These are phyloP conservation scores for Cladorrhinum samala DNA, from an alignment of 495 filamentous ascomycete species.

Conservation along the genomic window DNA sequence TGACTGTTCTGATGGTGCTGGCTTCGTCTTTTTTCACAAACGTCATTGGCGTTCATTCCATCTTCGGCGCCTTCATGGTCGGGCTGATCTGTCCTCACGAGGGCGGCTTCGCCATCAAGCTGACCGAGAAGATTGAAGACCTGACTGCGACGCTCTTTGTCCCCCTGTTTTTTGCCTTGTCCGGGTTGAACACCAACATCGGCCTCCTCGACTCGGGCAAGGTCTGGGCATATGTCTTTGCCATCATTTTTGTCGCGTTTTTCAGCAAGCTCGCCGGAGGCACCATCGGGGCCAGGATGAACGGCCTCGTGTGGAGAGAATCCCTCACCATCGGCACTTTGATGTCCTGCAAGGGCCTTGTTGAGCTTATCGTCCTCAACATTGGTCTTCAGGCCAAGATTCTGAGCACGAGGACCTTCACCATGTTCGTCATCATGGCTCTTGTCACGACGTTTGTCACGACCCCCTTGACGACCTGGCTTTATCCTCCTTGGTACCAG, in stretches of 20 bases:
- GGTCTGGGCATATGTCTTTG: slow-evolving; percentile 86
- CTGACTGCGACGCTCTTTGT: slow-evolving; percentile 74
- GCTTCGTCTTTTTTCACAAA: slow-evolving; percentile 79
- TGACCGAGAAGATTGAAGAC: slow-evolving; percentile 93
- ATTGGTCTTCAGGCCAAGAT: slow-evolving; percentile 89
- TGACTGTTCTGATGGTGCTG: slow-evolving; percentile 74
- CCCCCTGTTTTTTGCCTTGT: slow-evolving; percentile 88
- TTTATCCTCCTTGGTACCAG: slow-evolving; percentile 92
- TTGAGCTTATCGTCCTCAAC: slow-evolving; percentile 92
- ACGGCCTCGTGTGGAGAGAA: slow-evolving; percentile 83
- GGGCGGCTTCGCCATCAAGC: slow-evolving; percentile 82
- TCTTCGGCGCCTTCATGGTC: slow-evolving; percentile 79
- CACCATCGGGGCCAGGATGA: slow-evolving; percentile 64
- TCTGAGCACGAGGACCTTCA: slow-evolving; percentile 76
- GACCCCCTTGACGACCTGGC: slow-evolving; percentile 63
- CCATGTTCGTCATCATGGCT: slow-evolving; percentile 94
- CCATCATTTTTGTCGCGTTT: slow-evolving; percentile 77
- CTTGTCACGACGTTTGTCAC: slow-evolving; percentile 85
- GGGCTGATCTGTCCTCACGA: slow-evolving; percentile 88
- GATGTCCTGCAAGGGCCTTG: slow-evolving; percentile 94
- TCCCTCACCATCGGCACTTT: slow-evolving; percentile 80
- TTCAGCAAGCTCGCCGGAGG: slow-evolving; percentile 76
- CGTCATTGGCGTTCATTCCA: slow-evolving; percentile 77
- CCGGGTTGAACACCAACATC: slow-evolving; percentile 82
- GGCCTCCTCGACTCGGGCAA: slow-evolving; percentile 73